phyloP scores from a whole-genome alignment of 1,139 yeast genomes.

The Protomyces inundatus region DNA sequence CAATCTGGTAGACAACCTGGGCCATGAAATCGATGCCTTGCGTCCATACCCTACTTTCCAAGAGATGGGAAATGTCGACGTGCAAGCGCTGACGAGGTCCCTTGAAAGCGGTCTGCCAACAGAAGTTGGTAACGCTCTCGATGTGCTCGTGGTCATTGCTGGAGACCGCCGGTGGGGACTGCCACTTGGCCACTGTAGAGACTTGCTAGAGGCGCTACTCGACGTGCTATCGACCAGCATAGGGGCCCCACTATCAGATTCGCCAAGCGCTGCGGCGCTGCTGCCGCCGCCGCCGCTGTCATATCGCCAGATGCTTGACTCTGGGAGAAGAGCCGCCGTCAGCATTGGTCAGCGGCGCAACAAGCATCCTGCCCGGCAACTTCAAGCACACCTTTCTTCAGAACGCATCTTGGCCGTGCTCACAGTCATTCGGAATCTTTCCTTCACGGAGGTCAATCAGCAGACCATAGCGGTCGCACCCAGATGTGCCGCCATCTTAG shows the following conservation, averaged over 20 bases:
- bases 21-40: background rate
- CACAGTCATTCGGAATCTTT: slow-evolving; percentile 14
- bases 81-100: slow-evolving; percentile 13
- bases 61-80: slow-evolving; percentile 15
- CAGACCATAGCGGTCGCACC: slow-evolving; percentile 4
- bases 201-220: slow-evolving; percentile 15
- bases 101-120: slow-evolving; percentile 8
- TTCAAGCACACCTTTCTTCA: background rate
- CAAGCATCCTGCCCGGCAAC: background rate
- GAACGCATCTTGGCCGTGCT: slow-evolving; percentile 10
- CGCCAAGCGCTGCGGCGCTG: no score
- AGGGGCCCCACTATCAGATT: background rate
- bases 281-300: no score
- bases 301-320: no score
- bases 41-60: slow-evolving; percentile 18
- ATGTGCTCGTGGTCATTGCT: slow-evolving; percentile 10
- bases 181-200: slow-evolving; percentile 16
- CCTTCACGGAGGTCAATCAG: slow-evolving; percentile 21
- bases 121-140: slow-evolving; percentile 19
- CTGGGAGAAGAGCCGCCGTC: no score
- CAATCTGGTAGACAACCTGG: background rate
- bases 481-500: background rate
- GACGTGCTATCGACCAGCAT: background rate
- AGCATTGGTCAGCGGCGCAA: no score
- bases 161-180: slow-evolving; percentile 22